These are phyloP conservation scores for Xylaria castorea DNA, from an alignment of 495 filamentous ascomycete species.

Conservation along the genomic window DNA sequence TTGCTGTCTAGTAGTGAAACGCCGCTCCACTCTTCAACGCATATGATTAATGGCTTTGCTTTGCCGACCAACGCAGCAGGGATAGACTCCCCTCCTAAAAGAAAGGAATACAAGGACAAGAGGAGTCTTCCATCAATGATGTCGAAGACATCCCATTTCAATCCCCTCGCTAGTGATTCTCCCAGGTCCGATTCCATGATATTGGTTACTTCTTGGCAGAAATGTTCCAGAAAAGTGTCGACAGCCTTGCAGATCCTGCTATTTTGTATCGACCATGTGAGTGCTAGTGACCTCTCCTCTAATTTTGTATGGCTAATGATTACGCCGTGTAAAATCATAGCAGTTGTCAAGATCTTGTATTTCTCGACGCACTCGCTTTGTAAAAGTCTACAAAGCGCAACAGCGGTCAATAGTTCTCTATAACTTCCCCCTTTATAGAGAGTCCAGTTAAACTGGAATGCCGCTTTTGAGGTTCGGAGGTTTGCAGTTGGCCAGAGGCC, in stretches of 20 bases:
- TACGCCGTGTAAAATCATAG: constrained; percentile 16
- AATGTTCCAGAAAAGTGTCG: not conserved
- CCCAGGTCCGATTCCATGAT: constrained; percentile 2
- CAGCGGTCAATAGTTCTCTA: constrained; percentile 15
- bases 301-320: constrained; percentile 18
- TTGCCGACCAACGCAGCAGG: constrained; percentile 29
- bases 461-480: not conserved
- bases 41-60: constrained; percentile 13
- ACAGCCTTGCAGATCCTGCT: not conserved
- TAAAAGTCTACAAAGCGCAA: constrained; percentile 15
- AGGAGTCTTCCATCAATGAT: constrained; percentile 71
- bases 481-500: not conserved
- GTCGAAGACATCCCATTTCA: constrained; percentile 62
- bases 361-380: not conserved
- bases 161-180: constrained; percentile 17
- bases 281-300: constrained; percentile 5
- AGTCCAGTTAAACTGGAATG: not conserved
- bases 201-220: constrained; percentile 14
- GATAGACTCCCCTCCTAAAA: constrained; percentile 26
- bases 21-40: constrained; percentile 39
- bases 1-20: constrained; percentile 29
- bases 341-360: not conserved
- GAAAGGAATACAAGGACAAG: constrained; percentile 18
- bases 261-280: not conserved
- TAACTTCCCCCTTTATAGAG: constrained; percentile 18